Evolutionary conservation across 2,329 filamentous ascomycete genomes (phyloP), one percentile per base, ranked within the genome.

Genomic region (Aspergillus udagawae): DNA sequence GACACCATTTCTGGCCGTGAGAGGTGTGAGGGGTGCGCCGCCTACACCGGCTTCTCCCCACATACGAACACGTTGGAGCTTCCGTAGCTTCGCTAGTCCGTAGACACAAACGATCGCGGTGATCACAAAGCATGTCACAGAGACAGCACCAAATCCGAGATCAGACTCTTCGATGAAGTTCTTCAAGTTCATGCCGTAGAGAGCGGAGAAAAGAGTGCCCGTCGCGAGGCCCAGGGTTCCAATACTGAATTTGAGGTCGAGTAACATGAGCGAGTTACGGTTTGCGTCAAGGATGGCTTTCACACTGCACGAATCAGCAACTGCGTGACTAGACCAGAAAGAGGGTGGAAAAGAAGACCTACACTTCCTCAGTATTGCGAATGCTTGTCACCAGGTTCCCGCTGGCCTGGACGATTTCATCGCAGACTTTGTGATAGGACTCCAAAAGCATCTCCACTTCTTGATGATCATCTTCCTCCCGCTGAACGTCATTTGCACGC

Each of bases 121-220:
- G 72, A 92, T 86, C 56, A 87, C 67, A 56, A 88, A 82, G 56
- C 90, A 95, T 59, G 84, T 79, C 20, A 79, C 80, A 2, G 88
- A 91, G 59, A 99, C 87, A 54, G 84, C 84, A 49, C 82, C 82
- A 73, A 99, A 97, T 10, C 93, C 94, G 74, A 91, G 84, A 74
- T 91, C 85, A 1, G 90, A 92, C 72, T 97, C 93, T 78, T 99
- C 94, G 67, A 97, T 91, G 75, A 97, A 97, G 76, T 97, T 97
- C 72, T 97, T 95, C 63, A 99, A 80, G 78, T 99, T 99, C 92
- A 97, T 97, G 66, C 94, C 94, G 81, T 97, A 99, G n/a, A 99
- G 86, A n/a, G 92, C 92, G 8, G 94, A 95, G 67, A 97, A 83
- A 71, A 97, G 95, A 51, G 94, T 97, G 55, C 94, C 94, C 71